phyloP scores from a whole-genome alignment of 495 filamentous ascomycete species.

The Penicillium macrosclerotiorum region DNA sequence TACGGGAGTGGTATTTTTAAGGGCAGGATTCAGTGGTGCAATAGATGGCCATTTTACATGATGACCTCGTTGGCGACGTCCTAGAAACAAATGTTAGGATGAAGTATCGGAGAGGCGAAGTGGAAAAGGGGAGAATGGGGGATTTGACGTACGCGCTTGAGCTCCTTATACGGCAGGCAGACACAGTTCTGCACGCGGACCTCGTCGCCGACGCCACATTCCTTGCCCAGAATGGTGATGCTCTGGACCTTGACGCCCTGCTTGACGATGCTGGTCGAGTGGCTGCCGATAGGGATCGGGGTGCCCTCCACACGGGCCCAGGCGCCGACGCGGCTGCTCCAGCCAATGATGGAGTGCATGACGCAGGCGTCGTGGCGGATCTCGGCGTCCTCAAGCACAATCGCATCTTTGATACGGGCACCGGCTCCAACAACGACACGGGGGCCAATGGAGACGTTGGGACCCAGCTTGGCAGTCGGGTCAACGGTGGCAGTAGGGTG shows the following conservation, averaged over 20 bases:
- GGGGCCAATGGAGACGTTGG: conserved; percentile 94
- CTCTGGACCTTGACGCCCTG: conserved; percentile 98
- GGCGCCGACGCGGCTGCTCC: conserved; percentile 91
- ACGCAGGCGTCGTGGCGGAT: conserved; percentile 97
- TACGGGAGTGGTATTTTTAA: conserved; percentile 21
- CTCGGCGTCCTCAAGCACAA: conserved; percentile 92
- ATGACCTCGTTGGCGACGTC: conserved; percentile 95
- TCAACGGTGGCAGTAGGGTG: conserved; percentile 93
- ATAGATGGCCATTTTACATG: conserved; percentile 61
- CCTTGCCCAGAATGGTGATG: conserved; percentile 96
- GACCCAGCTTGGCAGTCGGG: conserved; percentile 92
- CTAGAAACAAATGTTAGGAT: conserved; percentile 37
- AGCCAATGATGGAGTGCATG: conserved; percentile 94
- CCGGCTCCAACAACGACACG: conserved; percentile 81
- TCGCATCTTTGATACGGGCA: conserved; percentile 90
- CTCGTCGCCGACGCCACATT: conserved; percentile 92
- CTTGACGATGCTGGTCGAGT: conserved; percentile 93
- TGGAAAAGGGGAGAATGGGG: neutral
- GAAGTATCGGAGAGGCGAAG: neutral
- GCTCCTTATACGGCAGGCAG: conserved; percentile 95
- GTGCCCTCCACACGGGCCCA: conserved; percentile 98
- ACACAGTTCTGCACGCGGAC: conserved; percentile 98
- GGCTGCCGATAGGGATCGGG: conserved; percentile 82
- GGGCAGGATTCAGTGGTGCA: conserved; percentile 17
- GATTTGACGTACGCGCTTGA: conserved; percentile 79